These are phyloP conservation scores for Canna indica DNA, from an alignment of 176 grass and related monocot genomes.

Conservation along the genomic window DNA sequence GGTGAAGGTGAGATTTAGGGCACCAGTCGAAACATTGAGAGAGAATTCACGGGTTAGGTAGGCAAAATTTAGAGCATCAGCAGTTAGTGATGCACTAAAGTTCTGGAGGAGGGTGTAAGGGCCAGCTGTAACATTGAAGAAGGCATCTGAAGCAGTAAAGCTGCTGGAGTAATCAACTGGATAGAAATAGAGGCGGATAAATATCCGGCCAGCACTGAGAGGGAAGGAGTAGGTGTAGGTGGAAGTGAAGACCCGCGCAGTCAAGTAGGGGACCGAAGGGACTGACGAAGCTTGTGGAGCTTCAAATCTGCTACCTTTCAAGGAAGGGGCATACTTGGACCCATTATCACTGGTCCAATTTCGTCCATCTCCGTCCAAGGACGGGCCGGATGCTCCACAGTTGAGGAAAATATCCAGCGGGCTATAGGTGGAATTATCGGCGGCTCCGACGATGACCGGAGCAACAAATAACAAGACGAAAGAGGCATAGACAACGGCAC, in stretches of 20 bases:
- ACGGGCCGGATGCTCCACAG: constrained; percentile 48
- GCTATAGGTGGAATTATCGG: background rate
- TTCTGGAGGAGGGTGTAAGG: constrained; percentile 55
- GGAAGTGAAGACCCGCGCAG: constrained; percentile 47
- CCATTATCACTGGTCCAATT: constrained; percentile 40
- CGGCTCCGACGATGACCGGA: too few species aligned
- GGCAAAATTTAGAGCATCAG: constrained; percentile 31
- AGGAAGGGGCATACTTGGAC: constrained; percentile 51
- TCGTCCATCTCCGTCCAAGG: constrained; percentile 41
- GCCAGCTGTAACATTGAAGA: constrained; percentile 46
- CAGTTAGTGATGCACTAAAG: constrained; percentile 69
- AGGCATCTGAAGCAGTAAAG: constrained; percentile 41
- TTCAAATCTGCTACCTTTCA: constrained; percentile 12
- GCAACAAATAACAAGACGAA: background rate
- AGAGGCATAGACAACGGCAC: background rate
- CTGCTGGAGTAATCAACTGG: constrained; percentile 41
- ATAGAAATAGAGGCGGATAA: constrained; percentile 79
- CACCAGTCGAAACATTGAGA: constrained; percentile 44
- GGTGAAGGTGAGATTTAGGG: constrained; percentile 78
- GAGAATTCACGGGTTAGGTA: constrained; percentile 65
- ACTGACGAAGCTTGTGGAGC: constrained; percentile 48
- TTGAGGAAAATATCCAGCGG: constrained; percentile 54
- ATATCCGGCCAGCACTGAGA: constrained; percentile 57
- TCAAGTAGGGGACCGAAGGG: constrained; percentile 59
- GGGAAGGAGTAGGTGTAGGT: constrained; percentile 88